These are phyloP conservation scores for Tetrahymena malaccensis DNA, from an alignment of 73 alveolate species.

Conservation along the genomic window DNA sequence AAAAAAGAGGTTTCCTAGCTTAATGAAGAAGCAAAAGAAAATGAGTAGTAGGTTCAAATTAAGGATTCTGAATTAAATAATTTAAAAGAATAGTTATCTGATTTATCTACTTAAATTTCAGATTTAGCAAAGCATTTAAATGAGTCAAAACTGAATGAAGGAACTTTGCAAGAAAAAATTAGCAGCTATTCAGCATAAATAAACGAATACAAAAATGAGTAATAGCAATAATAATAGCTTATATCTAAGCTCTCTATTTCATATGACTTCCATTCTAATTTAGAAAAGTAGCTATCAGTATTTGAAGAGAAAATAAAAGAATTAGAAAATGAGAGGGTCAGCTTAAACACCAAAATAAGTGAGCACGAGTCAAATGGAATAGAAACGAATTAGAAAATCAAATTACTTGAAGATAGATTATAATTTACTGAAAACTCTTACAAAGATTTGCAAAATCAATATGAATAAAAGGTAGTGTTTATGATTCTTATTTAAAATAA, in stretches of 20 bases:
- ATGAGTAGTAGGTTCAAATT: neutral
- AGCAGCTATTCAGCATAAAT: neutral
- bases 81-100: neutral
- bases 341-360: neutral
- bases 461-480: neutral
- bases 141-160: neutral
- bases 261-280: neutral
- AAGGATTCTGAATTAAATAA: neutral
- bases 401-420: neutral
- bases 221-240: neutral
- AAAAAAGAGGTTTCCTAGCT: neutral
- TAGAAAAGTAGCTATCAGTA: neutral
- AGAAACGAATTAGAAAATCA: neutral
- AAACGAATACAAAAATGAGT: neutral
- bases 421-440: neutral
- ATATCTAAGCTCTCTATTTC: neutral
- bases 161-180: neutral
- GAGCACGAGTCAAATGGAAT: neutral
- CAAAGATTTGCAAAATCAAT: neutral
- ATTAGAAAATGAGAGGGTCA: neutral
- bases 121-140: neutral
- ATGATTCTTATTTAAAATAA: neutral
- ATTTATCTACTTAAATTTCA: neutral
- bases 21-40: neutral
- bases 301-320: neutral